These are phyloP conservation scores for Talaromyces pinophilus DNA, from an alignment of 2,329 filamentous ascomycete species.

Conservation along the genomic window DNA sequence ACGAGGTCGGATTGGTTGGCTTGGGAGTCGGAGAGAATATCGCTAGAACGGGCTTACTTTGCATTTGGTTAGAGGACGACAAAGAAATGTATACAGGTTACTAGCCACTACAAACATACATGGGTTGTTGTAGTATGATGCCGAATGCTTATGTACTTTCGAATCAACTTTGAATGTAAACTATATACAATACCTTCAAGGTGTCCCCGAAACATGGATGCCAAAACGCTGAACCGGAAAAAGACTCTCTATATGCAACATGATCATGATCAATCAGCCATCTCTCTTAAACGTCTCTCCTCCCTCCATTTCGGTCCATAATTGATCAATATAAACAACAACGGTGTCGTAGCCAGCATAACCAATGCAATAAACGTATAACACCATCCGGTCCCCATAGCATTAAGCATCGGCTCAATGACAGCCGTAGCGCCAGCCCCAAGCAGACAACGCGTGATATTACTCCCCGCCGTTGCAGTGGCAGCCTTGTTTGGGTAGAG, in stretches of 20 bases:
- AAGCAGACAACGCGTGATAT: constrained; percentile 47
- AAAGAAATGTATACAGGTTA: not conserved
- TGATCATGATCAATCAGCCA: constrained; percentile 4
- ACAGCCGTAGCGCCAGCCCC: constrained; percentile 48
- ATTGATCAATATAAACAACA: constrained; percentile 44
- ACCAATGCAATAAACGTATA: constrained; percentile 47
- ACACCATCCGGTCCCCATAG: constrained; percentile 37
- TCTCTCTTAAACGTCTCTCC: constrained; percentile 36
- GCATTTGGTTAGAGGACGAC: constrained; percentile 48
- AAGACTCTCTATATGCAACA: not conserved
- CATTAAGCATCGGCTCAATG: constrained; percentile 45
- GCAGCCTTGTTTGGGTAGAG: constrained; percentile 45
- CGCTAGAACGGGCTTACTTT: constrained; percentile 66
- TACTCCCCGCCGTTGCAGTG: constrained; percentile 48
- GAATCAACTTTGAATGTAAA: not conserved
- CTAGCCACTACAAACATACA: not conserved
- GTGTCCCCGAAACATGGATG: constrained; percentile 1
- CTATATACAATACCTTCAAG: not conserved
- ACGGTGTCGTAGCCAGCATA: constrained; percentile 41
- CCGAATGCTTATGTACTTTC: not conserved
- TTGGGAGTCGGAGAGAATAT: constrained; percentile 78
- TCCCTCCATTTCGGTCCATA: constrained; percentile 50
- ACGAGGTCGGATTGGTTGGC: constrained; percentile 97
- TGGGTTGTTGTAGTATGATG: not conserved
- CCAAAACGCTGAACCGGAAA: not conserved